phyloP scores from a whole-genome alignment of 257 asterid species.

The Nicotiana tabacum region DNA sequence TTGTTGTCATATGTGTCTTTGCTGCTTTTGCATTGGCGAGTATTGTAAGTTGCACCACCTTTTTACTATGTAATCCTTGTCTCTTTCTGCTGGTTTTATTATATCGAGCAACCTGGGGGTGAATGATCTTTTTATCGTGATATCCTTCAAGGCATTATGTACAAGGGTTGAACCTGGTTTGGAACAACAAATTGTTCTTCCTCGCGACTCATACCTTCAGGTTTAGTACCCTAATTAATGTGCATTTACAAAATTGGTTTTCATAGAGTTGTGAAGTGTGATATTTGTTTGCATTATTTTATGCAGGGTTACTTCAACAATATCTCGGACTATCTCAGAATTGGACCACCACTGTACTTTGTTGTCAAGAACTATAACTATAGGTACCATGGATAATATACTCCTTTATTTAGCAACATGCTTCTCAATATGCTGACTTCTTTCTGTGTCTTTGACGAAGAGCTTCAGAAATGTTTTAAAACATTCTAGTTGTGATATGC shows the following conservation, averaged over 20 bases:
- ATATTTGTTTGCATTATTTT: constrained; percentile 16
- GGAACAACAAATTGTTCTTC: constrained; percentile 98
- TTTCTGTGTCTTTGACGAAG: neutral
- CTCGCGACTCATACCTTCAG: constrained; percentile 98
- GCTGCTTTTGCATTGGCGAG: constrained; percentile 85
- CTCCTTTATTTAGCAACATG: neutral
- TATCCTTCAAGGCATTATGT: constrained; percentile 65
- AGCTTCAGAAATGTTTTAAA: too few relatives aligned
- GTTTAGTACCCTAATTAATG: constrained; percentile 29
- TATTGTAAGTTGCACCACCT: constrained; percentile 58
- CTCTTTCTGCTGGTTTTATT: constrained; percentile 9
- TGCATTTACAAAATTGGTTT: neutral
- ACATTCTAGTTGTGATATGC: too few relatives aligned
- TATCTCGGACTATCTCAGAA: constrained; percentile 73
- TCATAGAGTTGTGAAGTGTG: constrained; percentile 8
- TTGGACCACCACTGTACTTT: constrained; percentile 95
- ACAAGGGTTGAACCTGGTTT: constrained; percentile 95
- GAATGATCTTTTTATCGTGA: constrained; percentile 4
- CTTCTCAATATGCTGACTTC: neutral
- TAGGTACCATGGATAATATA: constrained; percentile 40
- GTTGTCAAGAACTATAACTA: constrained; percentile 86
- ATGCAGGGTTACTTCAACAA: constrained; percentile 81
- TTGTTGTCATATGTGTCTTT: constrained; percentile 65
- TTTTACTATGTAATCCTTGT: constrained; percentile 3
- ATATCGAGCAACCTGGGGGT: neutral